Evolutionary conservation across 495 filamentous ascomycete species (phyloP), one percentile per base, ranked within the genome.

Genomic region (Letharia columbiana): DNA sequence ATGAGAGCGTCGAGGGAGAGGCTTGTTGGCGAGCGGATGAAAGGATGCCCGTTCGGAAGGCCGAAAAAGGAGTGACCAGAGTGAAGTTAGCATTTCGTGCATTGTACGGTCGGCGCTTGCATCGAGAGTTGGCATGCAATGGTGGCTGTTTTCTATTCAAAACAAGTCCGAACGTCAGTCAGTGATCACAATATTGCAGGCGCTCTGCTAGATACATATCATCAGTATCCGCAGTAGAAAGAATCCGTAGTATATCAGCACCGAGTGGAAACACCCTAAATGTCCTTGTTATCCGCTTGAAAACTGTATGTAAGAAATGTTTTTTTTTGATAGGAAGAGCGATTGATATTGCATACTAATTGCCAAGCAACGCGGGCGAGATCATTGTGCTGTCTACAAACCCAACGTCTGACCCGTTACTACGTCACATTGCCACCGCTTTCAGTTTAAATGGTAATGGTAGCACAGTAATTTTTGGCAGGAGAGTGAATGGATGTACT

Each of bases 21-120:
- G 58, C 59, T 82, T 37, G 73, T 73, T 49, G 71, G 59, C 49
- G 76, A 74, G 63, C 73, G 81, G 64, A 78, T 75, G 37, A 81
- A 77, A 2, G 78, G 78, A 17, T 88, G 85, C 73, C 84, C 84
- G 0, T 87, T 87, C 69, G 72, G 45, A 6, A 60, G 70, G 49
- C 39, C 60, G 17, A 41, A 58, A 49, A 44, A 12, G 33, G 68
- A 65, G 17, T 68, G 60, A 68, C 35, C 2, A 44, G 20, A 4
- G 13, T 28, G 0, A 18, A 54, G 0, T 15, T 12, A 9, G 28
- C 12, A 54, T 33, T 11, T 1, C 13, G 10, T 54, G 23, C 28
- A 9, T 15, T 28, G 23, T 9, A 28, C 4, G 9, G 2, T 50
- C 2, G n/a, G 47, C 44, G 17, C 23, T 28, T 28, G 23, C 23